Conservation (phyloP, 2,329 filamentous ascomycete species). For the Aspergillus sp. region DNA sequence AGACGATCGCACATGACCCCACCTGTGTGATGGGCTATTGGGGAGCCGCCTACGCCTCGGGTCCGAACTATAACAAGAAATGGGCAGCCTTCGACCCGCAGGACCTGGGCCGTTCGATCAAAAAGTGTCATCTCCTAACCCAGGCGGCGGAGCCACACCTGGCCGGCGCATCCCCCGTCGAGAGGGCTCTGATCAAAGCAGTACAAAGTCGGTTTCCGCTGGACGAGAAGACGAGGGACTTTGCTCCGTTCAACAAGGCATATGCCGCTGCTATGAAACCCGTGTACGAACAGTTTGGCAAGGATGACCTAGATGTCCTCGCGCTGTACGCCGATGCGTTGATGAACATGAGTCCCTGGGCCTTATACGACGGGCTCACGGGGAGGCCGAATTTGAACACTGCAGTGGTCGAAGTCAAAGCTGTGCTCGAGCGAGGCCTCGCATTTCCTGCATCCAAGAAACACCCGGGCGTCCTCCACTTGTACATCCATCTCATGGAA, state of each 20-base stretch:
- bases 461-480: conserved; percentile 69
- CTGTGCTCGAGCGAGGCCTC: conserved; percentile 58
- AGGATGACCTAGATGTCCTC: conserved; percentile 58
- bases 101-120: conserved; percentile 54
- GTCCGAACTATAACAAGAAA: conserved; percentile 76
- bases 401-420: conserved; percentile 56
- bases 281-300: conserved; percentile 50
- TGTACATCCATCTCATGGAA: conserved; percentile 75
- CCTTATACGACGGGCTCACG: conserved; percentile 59
- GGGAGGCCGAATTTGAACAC: conserved; percentile 54
- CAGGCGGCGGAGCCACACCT: not conserved
- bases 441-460: conserved; percentile 43
- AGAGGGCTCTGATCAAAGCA: conserved; percentile 57
- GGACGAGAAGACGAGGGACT: conserved; percentile 47
- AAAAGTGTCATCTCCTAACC: not conserved
- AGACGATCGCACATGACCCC: conserved; percentile 29
- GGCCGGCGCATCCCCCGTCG: conserved; percentile 16
- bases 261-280: conserved; percentile 61
- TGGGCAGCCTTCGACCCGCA: conserved; percentile 67
- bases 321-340: conserved; percentile 62
- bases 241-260: conserved; percentile 51
- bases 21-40: conserved; percentile 38
- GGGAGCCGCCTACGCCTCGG: conserved; percentile 60
- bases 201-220: conserved; percentile 54
- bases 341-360: conserved; percentile 64